These are phyloP conservation scores for Leccinum sublutescens DNA, from an alignment of 768 basidiomycete species.

Conservation along the genomic window DNA sequence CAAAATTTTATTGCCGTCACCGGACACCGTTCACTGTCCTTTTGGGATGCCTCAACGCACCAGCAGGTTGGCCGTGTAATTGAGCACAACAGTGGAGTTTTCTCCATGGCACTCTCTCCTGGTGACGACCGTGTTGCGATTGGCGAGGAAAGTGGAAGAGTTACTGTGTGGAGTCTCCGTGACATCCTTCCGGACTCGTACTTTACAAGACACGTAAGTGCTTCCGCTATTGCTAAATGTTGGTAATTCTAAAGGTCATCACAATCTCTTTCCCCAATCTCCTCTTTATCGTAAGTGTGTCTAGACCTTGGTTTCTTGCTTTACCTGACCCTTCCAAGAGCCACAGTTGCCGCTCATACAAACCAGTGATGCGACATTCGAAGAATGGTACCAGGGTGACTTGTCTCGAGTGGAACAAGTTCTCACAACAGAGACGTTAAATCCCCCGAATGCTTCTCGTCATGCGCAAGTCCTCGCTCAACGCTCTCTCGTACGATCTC, in stretches of 20 bases:
- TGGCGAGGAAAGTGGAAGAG: neutral
- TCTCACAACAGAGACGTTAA: neutral
- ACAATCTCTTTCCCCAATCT: too few relatives aligned
- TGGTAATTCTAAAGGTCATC: neutral
- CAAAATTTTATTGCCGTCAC: neutral
- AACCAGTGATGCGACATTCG: neutral
- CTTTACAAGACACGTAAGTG: neutral
- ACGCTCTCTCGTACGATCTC: too few relatives aligned
- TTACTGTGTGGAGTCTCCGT: neutral
- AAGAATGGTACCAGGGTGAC: neutral
- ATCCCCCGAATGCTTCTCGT: too few relatives aligned
- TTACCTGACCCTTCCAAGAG: neutral
- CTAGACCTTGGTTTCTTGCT: rapidly evolving
- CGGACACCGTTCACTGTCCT: neutral
- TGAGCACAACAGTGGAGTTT: neutral
- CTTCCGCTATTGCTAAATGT: neutral
- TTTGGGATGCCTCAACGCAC: neutral
- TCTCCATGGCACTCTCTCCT: neutral
- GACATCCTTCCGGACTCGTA: neutral
- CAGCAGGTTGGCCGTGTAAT: neutral
- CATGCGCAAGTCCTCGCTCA: too few relatives aligned
- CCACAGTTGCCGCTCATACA: neutral
- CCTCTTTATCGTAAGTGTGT: neutral
- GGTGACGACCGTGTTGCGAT: too few relatives aligned
- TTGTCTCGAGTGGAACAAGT: neutral